phyloP scores from a whole-genome alignment of 208 protist genomes.

The Histomonas meleagridis region DNA sequence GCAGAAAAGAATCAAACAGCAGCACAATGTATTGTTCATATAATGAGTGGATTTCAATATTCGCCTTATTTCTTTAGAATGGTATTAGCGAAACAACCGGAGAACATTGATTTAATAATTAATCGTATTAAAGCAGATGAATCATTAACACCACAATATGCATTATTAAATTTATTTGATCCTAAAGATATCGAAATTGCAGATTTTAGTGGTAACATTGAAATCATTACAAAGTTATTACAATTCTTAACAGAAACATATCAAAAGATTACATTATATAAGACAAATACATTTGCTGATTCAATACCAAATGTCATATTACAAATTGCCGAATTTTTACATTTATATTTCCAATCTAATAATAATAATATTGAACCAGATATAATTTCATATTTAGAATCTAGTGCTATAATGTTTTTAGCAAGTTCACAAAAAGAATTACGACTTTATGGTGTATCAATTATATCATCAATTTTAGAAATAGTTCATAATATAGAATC shows the following conservation, averaged over 20 bases:
- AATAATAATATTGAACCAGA: background rate
- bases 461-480: background rate
- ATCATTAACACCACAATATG: background rate
- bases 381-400: background rate
- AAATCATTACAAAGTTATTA: background rate
- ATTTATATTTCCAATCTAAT: too few species aligned
- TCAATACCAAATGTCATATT: background rate
- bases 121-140: background rate
- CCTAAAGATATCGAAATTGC: background rate
- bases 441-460: background rate
- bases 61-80: slow-evolving; percentile 16
- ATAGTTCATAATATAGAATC: background rate
- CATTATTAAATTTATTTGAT: background rate
- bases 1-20: too few species aligned
- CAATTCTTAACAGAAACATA: background rate
- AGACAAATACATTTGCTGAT: background rate
- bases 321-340: background rate
- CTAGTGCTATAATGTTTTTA: background rate
- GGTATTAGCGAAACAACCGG: background rate
- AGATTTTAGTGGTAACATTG: background rate
- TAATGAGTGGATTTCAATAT: too few species aligned
- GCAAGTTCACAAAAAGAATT: background rate
- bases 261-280: background rate
- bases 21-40: too few species aligned
- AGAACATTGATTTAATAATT: background rate